Conservation (phyloP, 345 rosid genomes). For the Diplotaxis tenuifolia region DNA sequence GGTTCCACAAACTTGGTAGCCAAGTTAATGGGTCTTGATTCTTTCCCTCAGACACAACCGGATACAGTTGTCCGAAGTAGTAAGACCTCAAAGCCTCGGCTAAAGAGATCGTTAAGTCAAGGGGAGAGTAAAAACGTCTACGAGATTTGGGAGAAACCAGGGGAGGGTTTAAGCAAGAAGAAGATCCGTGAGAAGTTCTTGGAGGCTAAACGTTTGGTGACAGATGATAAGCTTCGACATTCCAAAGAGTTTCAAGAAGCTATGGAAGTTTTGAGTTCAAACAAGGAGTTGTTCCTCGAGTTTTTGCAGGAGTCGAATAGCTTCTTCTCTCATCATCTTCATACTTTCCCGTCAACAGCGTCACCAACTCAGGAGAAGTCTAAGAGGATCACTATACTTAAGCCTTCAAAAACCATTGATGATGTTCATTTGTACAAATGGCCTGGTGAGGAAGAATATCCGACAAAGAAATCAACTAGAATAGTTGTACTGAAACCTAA, state of each 20-base stretch:
- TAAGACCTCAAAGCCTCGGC: slow-evolving; percentile 44
- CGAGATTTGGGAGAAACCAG: no score
- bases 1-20: slow-evolving; percentile 73
- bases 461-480: slow-evolving; percentile 58
- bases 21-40: slow-evolving; percentile 94
- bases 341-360: no score
- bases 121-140: slow-evolving; percentile 56
- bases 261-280: slow-evolving; percentile 70
- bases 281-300: slow-evolving; percentile 75
- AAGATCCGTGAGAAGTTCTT: slow-evolving; percentile 80
- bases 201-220: slow-evolving; percentile 83
- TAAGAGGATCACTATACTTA: slow-evolving; percentile 74
- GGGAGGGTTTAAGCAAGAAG: slow-evolving; percentile 48
- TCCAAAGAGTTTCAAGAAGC: slow-evolving; percentile 87
- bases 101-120: slow-evolving; percentile 52
- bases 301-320: slow-evolving; percentile 79
- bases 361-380: slow-evolving; percentile 43
- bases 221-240: slow-evolving; percentile 77
- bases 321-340: slow-evolving; percentile 55
- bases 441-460: no score
- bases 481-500: slow-evolving; percentile 90
- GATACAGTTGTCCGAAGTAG: no score
- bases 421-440: no score
- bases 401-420: slow-evolving; percentile 64
- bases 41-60: slow-evolving; percentile 55